Evolutionary conservation across 177 flowering plant genomes (phyloP).

Genomic region (Vitis hybrid): DNA sequence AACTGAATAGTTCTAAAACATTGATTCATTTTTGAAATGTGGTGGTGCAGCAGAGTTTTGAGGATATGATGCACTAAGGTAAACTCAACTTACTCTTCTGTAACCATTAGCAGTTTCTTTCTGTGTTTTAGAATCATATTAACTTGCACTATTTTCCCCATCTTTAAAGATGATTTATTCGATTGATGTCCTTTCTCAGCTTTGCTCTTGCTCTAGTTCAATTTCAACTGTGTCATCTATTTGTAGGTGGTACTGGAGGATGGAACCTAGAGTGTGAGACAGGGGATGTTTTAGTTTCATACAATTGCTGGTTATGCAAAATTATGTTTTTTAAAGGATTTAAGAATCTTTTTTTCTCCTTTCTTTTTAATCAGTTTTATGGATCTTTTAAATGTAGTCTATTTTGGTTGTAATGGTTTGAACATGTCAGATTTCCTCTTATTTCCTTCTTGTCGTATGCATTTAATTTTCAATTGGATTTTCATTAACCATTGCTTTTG

Average conservation of each 20-base stretch:
- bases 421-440: no score
- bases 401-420: no score
- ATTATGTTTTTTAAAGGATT: no score
- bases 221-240: background rate
- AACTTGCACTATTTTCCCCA: background rate
- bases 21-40: conserved; percentile 12
- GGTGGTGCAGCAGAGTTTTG: conserved; percentile 14
- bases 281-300: background rate
- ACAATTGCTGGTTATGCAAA: no score
- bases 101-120: conserved; percentile 6
- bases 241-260: background rate
- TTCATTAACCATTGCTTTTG: no score
- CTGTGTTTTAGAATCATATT: background rate
- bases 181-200: background rate
- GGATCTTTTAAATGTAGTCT: no score
- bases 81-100: conserved; percentile 12
- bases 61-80: conserved; percentile 21
- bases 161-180: background rate
- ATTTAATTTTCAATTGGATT: no score
- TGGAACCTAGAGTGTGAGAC: background rate
- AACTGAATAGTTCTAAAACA: conserved; percentile 33
- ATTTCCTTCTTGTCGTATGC: no score
- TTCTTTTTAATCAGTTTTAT: no score
- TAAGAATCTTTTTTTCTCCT: no score
- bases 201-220: background rate